Evolutionary conservation across 2,329 filamentous ascomycete species (phyloP).

Genomic region (Fusarium gaditjirri): DNA sequence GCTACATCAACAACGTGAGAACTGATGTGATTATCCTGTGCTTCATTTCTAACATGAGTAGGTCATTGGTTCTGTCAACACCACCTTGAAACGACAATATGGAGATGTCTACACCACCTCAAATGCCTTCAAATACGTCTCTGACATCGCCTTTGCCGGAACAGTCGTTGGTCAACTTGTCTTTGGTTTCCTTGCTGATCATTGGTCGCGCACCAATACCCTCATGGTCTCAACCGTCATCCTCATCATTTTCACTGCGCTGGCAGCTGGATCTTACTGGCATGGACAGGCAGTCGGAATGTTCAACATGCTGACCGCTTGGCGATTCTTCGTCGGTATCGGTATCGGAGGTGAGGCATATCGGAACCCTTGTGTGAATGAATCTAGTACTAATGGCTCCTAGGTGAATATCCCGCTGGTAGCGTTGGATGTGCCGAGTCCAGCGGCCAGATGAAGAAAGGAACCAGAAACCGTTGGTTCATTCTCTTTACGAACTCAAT

Average conservation of each 20-base stretch:
- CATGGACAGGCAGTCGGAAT: constrained; percentile 75
- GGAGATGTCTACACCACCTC: constrained; percentile 74
- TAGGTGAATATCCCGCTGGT: constrained; percentile 79
- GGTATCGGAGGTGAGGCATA: constrained; percentile 73
- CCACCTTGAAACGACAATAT: constrained; percentile 77
- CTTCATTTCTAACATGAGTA: constrained; percentile 44
- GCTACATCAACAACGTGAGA: constrained; percentile 86
- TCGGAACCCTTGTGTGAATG: rapidly evolving
- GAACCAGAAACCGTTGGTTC: constrained; percentile 90
- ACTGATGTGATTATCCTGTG: neutral
- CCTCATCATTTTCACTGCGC: constrained; percentile 84
- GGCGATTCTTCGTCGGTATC: constrained; percentile 83
- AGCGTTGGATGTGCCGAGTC: constrained; percentile 86
- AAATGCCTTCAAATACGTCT: constrained; percentile 76
- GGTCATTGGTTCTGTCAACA: constrained; percentile 90
- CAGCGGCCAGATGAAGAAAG: constrained; percentile 81
- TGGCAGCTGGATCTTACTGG: constrained; percentile 81
- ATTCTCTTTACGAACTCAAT: constrained; percentile 90
- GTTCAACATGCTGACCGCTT: constrained; percentile 80
- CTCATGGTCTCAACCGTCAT: constrained; percentile 85
- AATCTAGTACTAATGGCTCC: neutral
- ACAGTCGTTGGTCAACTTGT: constrained; percentile 84
- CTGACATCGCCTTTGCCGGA: constrained; percentile 85
- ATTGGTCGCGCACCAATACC: constrained; percentile 85
- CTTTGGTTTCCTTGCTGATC: constrained; percentile 84